phyloP scores from a whole-genome alignment of 2,329 filamentous ascomycete genomes.

The Cladosporium sp. region DNA sequence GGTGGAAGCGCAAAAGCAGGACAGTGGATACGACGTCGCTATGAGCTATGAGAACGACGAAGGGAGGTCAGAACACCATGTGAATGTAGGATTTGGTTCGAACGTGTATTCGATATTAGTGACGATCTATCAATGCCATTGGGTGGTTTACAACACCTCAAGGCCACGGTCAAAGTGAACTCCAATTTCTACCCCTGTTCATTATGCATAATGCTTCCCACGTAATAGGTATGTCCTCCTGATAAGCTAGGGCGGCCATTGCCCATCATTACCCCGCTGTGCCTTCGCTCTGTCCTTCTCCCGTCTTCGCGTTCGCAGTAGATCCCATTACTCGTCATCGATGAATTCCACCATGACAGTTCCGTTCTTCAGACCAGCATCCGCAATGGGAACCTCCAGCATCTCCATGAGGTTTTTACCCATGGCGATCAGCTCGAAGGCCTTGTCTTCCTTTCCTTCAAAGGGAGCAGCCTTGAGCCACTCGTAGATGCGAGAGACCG shows the following conservation, averaged over 20 bases:
- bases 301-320: neutral
- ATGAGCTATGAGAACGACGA: too few species aligned
- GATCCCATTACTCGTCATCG: slow-evolving; percentile 21
- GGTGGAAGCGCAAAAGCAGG: too few species aligned
- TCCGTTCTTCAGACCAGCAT: slow-evolving; percentile 82
- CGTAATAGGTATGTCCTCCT: neutral
- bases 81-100: too few species aligned
- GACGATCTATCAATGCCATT: neutral
- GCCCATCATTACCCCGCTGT: neutral
- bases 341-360: slow-evolving; percentile 90
- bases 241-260: neutral
- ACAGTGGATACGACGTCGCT: too few species aligned
- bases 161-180: neutral
- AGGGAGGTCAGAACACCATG: too few species aligned
- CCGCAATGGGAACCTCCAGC: slow-evolving; percentile 67
- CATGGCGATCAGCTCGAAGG: slow-evolving; percentile 86
- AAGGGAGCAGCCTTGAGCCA: slow-evolving; percentile 90
- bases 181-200: slow-evolving; percentile 5
- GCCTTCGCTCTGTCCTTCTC: neutral
- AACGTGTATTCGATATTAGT: slow-evolving; percentile 1
- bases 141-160: neutral
- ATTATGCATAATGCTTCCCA: slow-evolving; percentile 5
- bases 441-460: slow-evolving; percentile 69
- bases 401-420: slow-evolving; percentile 77
- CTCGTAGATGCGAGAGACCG: slow-evolving; percentile 81